phyloP scores from a whole-genome alignment of 106 monocot species.

The Dioscorea zingiberensis region DNA sequence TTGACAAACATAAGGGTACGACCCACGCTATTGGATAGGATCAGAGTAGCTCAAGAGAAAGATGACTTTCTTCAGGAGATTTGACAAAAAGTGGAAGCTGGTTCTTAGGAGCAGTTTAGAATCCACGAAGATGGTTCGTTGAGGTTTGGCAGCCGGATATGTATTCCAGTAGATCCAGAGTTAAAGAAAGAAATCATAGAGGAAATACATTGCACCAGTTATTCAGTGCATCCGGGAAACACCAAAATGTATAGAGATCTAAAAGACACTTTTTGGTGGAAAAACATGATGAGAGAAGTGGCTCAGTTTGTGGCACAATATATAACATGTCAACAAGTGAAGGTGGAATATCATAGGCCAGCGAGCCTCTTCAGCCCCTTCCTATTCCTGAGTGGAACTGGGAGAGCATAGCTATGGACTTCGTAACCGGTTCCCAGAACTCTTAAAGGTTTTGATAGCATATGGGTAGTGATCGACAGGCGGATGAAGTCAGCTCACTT shows the following conservation, averaged over 20 bases:
- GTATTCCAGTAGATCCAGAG: neutral
- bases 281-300: neutral
- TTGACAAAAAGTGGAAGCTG: neutral
- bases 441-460: neutral
- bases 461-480: neutral
- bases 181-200: neutral
- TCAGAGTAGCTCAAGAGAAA: neutral
- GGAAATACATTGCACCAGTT: neutral
- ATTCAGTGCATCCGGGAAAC: neutral
- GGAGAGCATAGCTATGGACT: neutral
- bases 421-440: neutral
- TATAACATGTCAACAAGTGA: neutral
- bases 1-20: neutral
- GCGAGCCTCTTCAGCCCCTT: neutral
- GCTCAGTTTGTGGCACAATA: neutral
- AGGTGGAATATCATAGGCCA: neutral
- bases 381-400: neutral
- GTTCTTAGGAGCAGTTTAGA: no score
- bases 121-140: no score
- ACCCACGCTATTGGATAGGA: neutral
- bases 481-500: neutral
- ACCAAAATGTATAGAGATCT: neutral
- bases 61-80: neutral
- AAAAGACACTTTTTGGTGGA: neutral
- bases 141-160: neutral